Conservation (phyloP, 176 grass and related monocot species). For the Thalia dealbata region DNA sequence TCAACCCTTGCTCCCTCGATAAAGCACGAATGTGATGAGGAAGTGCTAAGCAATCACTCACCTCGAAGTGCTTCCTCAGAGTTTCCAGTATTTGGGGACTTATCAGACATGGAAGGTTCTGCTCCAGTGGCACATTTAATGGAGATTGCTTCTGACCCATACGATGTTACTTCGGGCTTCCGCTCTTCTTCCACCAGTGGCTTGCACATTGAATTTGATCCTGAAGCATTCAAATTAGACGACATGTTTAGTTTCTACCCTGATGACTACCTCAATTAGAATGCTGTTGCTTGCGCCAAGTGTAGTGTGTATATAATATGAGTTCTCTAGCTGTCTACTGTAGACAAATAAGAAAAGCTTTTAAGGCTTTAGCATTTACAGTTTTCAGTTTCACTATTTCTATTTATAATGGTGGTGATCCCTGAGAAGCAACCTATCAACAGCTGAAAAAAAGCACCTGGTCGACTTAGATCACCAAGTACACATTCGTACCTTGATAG, state of each 20-base stretch:
- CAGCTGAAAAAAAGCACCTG: too few species aligned
- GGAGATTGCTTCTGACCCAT: conserved; percentile 7
- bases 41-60: conserved; percentile 39
- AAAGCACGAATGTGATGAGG: conserved; percentile 36
- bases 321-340: not conserved
- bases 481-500: too few species aligned
- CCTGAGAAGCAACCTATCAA: too few species aligned
- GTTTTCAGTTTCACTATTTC: too few species aligned
- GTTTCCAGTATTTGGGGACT: conserved; percentile 22
- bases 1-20: not conserved
- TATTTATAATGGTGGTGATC: too few species aligned
- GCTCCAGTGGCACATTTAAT: conserved; percentile 1
- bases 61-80: conserved; percentile 25
- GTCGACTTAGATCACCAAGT: too few species aligned
- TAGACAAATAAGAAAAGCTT: too few species aligned
- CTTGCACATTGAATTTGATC: not conserved
- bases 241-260: not conserved
- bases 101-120: conserved; percentile 32
- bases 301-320: not conserved
- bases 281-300: not conserved
- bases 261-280: not conserved
- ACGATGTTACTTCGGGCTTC: conserved; percentile 2
- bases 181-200: not conserved
- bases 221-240: not conserved
- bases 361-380: too few species aligned